Evolutionary conservation across 2,329 filamentous ascomycete genomes (phyloP).

Genomic region (Chalaropsis thielavioides): DNA sequence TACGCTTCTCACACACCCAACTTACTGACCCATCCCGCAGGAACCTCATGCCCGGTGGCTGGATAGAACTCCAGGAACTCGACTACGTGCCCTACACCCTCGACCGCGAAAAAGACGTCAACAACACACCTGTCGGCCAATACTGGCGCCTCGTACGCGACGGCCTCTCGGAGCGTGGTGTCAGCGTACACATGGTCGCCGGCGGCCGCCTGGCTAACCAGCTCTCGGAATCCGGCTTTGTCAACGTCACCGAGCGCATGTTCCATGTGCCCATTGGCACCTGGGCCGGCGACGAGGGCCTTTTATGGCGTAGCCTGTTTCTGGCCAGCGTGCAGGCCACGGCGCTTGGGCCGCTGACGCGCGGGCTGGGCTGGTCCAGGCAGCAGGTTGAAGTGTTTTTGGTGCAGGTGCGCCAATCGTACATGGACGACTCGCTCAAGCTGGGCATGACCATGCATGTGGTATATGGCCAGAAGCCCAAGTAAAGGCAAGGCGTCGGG

Average conservation of each 20-base stretch:
- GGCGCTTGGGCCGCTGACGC: constrained; percentile 37
- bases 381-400: constrained; percentile 37
- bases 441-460: constrained; percentile 43
- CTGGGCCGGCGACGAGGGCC: constrained; percentile 40
- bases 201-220: constrained; percentile 29
- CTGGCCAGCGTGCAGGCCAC: constrained; percentile 38
- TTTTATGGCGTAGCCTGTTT: constrained; percentile 38
- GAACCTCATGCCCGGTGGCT: constrained; percentile 39
- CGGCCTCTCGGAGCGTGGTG: constrained; percentile 31
- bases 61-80: constrained; percentile 42
- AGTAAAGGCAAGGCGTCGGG: neutral
- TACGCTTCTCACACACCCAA: neutral
- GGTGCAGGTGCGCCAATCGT: constrained; percentile 34
- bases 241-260: constrained; percentile 35
- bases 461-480: constrained; percentile 39
- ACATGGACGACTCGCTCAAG: constrained; percentile 31
- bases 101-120: constrained; percentile 27
- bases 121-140: constrained; percentile 30
- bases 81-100: constrained; percentile 35
- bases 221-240: constrained; percentile 38
- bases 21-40: constrained; percentile 22
- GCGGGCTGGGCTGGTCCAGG: constrained; percentile 33
- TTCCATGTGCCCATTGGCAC: constrained; percentile 40
- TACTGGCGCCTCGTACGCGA: constrained; percentile 35
- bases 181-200: constrained; percentile 33